Conservation (phyloP, 2,329 filamentous ascomycete genomes). For the Apiospora saccharicola region DNA sequence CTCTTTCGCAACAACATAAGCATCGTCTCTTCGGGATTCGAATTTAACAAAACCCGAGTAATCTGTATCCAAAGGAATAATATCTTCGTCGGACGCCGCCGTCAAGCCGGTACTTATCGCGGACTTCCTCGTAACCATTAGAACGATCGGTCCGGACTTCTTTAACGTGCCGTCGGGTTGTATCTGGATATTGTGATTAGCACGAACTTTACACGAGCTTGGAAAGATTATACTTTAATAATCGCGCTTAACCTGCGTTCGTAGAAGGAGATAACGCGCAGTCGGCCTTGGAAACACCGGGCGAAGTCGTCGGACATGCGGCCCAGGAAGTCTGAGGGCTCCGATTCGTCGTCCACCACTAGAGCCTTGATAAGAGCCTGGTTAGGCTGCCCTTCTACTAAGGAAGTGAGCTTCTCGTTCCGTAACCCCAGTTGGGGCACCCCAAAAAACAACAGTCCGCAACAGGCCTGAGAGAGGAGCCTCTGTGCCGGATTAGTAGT, state of each 20-base stretch:
- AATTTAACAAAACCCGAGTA: slow-evolving; percentile 39
- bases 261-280: slow-evolving; percentile 33
- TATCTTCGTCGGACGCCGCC: slow-evolving; percentile 32
- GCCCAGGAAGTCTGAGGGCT: slow-evolving; percentile 34
- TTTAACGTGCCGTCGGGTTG: slow-evolving; percentile 18
- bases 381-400: slow-evolving; percentile 38
- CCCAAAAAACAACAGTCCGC: slow-evolving; percentile 39
- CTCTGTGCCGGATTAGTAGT: slow-evolving; percentile 7
- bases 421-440: slow-evolving; percentile 39
- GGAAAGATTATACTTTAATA: slow-evolving; percentile 29
- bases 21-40: slow-evolving; percentile 21
- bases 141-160: slow-evolving; percentile 30
- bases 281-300: slow-evolving; percentile 30
- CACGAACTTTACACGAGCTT: background rate
- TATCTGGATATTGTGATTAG: slow-evolving; percentile 18
- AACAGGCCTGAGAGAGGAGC: slow-evolving; percentile 31
- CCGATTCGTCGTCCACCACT: slow-evolving; percentile 32
- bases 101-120: slow-evolving; percentile 34
- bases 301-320: slow-evolving; percentile 33
- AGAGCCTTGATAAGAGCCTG: slow-evolving; percentile 33
- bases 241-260: slow-evolving; percentile 32
- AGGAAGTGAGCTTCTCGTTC: slow-evolving; percentile 31
- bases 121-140: slow-evolving; percentile 38
- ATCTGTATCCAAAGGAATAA: slow-evolving; percentile 33
- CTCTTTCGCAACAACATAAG: slow-evolving; percentile 26